Evolutionary conservation across 768 basidiomycete genomes (phyloP), one percentile per base, ranked within the genome.

Genomic region (Suillus subluteus): DNA sequence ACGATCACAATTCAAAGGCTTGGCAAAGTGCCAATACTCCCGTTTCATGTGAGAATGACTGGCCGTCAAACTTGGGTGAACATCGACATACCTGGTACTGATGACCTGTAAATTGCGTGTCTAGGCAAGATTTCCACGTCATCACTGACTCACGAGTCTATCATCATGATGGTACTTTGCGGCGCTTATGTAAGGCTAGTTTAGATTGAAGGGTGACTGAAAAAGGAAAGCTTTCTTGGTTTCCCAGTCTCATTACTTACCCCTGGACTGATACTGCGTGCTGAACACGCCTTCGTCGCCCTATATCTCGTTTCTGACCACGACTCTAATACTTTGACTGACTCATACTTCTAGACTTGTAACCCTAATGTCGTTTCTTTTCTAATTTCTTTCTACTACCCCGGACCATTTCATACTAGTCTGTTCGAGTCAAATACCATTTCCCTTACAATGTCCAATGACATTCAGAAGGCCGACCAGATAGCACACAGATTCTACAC

Each of bases 401-500:
- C 37, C 9, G 37, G 37, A 37, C 37, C 38, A 61, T 70, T 70
- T 66, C 56, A 63, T 67, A 58, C 63, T 54, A 58, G 58, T 67
- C 59, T 58, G 66, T 71, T 69, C 67, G 67, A 69, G 62, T 64
- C 67, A 65, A 56, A 62, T 62, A 56, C 48, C 58, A 55, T 41
- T 62, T 54, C 56, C 72, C 64, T 75, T 78, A 79, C 82, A 76
- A 84, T 84, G 83, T 83, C 83, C 72, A 83, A 81, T 81, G 83
- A 84, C 78, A 80, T 79, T 66, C 79, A 80, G 74, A 93, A 88
- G 82, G 90, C 92, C 70, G 92, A 95, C 84, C 91, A 93, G 83
- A 94, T 95, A 72, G 90, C 91, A 59, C 88, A 89, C 78, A 88
- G 89, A 76, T 88, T 92, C 78, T 94, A 92, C 80, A 87, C 89